phyloP scores from a whole-genome alignment of 202 grass and related monocot species.

The Alloteropsis angusta region DNA sequence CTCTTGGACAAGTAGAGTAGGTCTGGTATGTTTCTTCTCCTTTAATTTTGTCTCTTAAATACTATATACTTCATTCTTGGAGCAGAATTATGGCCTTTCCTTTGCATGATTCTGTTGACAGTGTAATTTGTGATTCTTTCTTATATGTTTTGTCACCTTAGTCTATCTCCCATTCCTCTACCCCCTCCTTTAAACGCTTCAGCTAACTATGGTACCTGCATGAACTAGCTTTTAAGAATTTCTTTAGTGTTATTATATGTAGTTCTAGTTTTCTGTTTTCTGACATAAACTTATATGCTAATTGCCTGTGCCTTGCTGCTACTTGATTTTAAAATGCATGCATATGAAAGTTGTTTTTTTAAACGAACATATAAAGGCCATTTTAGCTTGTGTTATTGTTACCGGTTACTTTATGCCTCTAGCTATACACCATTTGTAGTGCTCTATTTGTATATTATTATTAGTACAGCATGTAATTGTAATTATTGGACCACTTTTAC shows the following conservation, averaged over 20 bases:
- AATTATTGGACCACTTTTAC: neutral
- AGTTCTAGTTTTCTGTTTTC: neutral
- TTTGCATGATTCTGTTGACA: neutral
- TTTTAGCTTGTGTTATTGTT: neutral
- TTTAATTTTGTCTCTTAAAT: neutral
- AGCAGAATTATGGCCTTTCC: neutral
- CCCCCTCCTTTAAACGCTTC: neutral
- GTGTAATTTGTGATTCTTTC: neutral
- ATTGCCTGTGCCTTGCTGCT: neutral
- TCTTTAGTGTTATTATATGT: neutral
- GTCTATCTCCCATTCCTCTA: neutral
- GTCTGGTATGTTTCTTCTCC: conserved; percentile 50
- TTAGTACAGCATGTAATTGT: neutral
- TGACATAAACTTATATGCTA: conserved; percentile 7
- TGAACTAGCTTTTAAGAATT: neutral
- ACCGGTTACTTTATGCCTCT: neutral
- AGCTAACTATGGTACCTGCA: neutral
- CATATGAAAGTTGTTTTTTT: neutral
- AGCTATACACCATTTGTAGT: neutral
- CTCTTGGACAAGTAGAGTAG: conserved; percentile 92
- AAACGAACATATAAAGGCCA: neutral
- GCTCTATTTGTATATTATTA: neutral
- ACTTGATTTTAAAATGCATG: neutral
- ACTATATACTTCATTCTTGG: conserved; percentile 12
- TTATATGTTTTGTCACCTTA: neutral